Conservation (phyloP, 2,329 filamentous ascomycete genomes). For the Aspergillus candidus region DNA sequence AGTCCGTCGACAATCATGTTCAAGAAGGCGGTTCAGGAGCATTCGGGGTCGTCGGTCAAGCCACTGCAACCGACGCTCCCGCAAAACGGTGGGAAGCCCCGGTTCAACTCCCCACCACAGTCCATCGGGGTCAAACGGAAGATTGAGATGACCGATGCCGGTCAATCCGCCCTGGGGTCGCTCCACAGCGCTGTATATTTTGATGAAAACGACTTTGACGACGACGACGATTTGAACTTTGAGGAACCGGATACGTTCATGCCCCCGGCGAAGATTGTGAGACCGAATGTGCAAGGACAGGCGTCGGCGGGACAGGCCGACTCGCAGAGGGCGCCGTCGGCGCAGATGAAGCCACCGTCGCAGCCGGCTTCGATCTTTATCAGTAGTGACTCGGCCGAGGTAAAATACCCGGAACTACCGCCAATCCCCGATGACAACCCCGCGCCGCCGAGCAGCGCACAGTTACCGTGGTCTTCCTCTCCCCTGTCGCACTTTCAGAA, state of each 20-base stretch:
- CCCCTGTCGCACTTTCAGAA: conserved; percentile 41
- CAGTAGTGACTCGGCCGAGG: conserved; percentile 15
- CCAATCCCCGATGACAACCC: conserved; percentile 23
- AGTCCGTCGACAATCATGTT: conserved; percentile 27
- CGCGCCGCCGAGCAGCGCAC: conserved; percentile 47
- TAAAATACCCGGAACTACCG: conserved; percentile 35
- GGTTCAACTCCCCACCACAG: conserved; percentile 18
- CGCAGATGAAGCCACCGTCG: background rate
- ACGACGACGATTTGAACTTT: conserved; percentile 67
- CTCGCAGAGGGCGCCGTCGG: conserved; percentile 1
- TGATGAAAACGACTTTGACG: conserved; percentile 78
- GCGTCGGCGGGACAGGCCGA: conserved; percentile 5
- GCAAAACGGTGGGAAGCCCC: conserved; percentile 19
- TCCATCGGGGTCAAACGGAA: conserved; percentile 34
- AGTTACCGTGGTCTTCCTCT: conserved; percentile 65
- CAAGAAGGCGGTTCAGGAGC: conserved; percentile 36
- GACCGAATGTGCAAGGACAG: conserved; percentile 3
- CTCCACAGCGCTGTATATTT: conserved; percentile 54
- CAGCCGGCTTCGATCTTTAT: conserved; percentile 6
- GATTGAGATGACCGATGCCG: conserved; percentile 27
- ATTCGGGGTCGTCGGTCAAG: conserved; percentile 27
- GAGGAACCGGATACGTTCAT: conserved; percentile 27
- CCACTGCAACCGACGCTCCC: conserved; percentile 29
- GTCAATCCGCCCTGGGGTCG: conserved; percentile 32
- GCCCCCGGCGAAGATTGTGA: conserved; percentile 14